Conservation (phyloP, 2,329 filamentous ascomycete genomes). For the Fusarium paranaense region DNA sequence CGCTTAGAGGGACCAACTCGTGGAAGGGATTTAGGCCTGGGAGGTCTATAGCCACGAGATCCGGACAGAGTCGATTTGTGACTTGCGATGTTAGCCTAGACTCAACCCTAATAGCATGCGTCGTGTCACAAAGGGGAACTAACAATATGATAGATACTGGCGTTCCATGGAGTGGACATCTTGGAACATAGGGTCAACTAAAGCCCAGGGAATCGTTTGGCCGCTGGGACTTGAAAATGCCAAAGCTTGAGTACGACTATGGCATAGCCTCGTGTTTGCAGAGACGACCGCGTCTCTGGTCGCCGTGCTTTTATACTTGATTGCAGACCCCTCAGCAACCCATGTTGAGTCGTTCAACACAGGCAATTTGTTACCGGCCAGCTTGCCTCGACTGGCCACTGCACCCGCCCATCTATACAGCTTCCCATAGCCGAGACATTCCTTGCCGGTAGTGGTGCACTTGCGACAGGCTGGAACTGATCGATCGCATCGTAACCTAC, state of each 20-base stretch:
- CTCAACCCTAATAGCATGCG: not conserved
- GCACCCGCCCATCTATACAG: conserved; percentile 11
- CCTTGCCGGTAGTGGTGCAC: not conserved
- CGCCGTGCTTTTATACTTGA: not conserved
- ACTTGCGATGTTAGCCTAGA: not conserved
- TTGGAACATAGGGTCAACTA: conserved; percentile 2
- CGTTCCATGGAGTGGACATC: not conserved
- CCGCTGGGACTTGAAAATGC: not conserved
- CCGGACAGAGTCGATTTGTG: not conserved
- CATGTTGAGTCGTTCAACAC: not conserved
- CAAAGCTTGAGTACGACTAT: rapidly evolving
- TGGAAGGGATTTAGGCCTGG: conserved; percentile 8
- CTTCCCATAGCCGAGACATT: conserved; percentile 7
- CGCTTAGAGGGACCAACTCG: not conserved
- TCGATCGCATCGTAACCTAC: conserved; percentile 4
- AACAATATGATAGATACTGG: conserved; percentile 51
- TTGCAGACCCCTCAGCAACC: not conserved
- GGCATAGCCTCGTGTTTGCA: not conserved
- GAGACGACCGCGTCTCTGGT: not conserved
- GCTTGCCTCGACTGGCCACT: not conserved
- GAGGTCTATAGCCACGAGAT: conserved; percentile 10
- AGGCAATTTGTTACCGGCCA: not conserved
- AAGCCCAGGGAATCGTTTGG: not conserved
- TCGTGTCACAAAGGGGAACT: not conserved
- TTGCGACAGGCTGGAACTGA: conserved; percentile 2